Conservation (phyloP, 2,329 filamentous ascomycete species). For the Chaetomiaceae sp. region DNA sequence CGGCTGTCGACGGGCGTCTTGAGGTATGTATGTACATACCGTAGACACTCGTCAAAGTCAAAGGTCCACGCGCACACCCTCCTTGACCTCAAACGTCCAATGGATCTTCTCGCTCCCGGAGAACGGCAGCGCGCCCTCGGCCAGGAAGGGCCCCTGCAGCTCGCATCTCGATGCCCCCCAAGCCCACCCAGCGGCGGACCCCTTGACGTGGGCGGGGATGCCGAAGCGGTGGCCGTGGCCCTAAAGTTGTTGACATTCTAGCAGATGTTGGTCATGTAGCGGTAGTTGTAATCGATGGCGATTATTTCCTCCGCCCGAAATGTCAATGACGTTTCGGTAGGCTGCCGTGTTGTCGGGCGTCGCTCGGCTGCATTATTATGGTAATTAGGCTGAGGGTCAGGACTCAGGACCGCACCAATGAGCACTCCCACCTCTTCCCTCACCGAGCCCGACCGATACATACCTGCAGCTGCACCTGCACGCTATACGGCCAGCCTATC, state of each 20-base stretch:
- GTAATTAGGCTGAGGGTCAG: neutral
- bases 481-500: neutral
- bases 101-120: neutral
- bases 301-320: slow-evolving; percentile 1
- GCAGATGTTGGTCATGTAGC: slow-evolving; percentile 28
- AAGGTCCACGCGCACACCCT: slow-evolving; percentile 5
- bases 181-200: neutral
- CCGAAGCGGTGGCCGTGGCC: neutral
- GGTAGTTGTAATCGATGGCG: slow-evolving; percentile 25
- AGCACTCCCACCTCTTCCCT: too few species aligned
- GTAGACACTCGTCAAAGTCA: slow-evolving; percentile 1
- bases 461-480: neutral
- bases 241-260: slow-evolving; percentile 21
- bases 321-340: neutral
- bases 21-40: too few species aligned
- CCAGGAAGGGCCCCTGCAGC: neutral
- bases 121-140: neutral
- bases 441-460: too few species aligned
- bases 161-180: neutral
- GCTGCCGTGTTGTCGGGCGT: neutral
- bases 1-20: neutral
- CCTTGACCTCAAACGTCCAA: neutral
- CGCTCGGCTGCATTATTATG: neutral
- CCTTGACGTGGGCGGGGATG: neutral
- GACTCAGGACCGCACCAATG: too few species aligned